Evolutionary conservation across 2,329 filamentous ascomycete genomes (phyloP), one percentile per base, ranked within the genome.

Genomic region (Chrysoporthe austroafricana): DNA sequence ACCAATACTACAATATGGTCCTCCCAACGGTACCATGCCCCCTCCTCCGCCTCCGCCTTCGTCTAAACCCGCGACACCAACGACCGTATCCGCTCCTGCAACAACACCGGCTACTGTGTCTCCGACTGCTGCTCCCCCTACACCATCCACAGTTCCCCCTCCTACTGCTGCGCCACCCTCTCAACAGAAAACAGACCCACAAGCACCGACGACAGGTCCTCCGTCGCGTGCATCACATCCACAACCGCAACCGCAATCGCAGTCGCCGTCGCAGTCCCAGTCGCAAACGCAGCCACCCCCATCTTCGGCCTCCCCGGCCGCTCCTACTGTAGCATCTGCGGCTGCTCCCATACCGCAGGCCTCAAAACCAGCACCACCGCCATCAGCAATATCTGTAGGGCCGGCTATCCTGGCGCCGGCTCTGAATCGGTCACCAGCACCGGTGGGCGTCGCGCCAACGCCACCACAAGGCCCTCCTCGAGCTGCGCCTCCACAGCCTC

Each of bases 1-100:
- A 56, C 88, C 88, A 3, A 83, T 90, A 48, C 79, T 90, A 66
- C 88, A 90, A 73, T 91, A 90, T 74, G 88, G 88, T 0, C 88
- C 88, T 52, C 86, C 87, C 1, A 87, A 87, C 68, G 88, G 87
- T 50, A 76, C 81, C 42, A 88, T 90, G 86, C 87, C 87, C 54
- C 84, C 85, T 66, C 83, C 83, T 14, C 77, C 79, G 18, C 77
- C 78, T 14, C 79, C 80, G 7, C 74, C 74, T 44, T 59, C 58
- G n/a, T 57, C 68, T 14, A 69, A 64, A 26, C 72, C 77, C 9
- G 70, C 73, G 43, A 68, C 75, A 1, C 63, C 73, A 13, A 73
- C 76, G 21, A 71, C 76, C 4, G 72, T 75, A 11, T 54, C 69
- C 8, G 59, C 66, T 9, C 70, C 73, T 0, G 71, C 75, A 9